Evolutionary conservation across 331 rosid genomes (phyloP).

Genomic region (Stylosanthes scabra): DNA sequence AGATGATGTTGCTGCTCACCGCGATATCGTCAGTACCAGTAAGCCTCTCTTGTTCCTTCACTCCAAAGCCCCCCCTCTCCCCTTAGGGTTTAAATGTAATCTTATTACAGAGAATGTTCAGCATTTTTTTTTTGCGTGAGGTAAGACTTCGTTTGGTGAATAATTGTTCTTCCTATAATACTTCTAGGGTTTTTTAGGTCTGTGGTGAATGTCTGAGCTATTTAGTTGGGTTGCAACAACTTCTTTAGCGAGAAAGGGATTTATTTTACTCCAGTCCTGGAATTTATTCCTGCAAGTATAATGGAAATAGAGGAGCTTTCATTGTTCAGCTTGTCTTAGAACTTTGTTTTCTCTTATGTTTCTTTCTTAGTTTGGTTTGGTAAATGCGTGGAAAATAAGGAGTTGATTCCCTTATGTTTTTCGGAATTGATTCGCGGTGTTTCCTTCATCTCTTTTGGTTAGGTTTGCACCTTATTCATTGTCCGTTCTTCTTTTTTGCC

Average conservation of each 20-base stretch:
- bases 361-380: not conserved
- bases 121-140: not conserved
- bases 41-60: not conserved
- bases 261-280: not conserved
- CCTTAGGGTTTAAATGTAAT: constrained; percentile 31
- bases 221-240: not conserved
- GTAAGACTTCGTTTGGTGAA: not conserved
- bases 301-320: not conserved
- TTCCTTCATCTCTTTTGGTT: not conserved
- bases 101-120: not conserved
- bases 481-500: constrained; percentile 15
- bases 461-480: constrained; percentile 15
- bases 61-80: not conserved
- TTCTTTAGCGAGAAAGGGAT: not conserved
- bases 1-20: constrained; percentile 57
- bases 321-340: not conserved
- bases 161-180: not conserved
- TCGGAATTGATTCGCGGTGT: not conserved
- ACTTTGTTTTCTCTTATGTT: constrained; percentile 3
- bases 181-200: constrained; percentile 32
- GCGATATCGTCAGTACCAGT: constrained; percentile 58
- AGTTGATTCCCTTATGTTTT: constrained; percentile 6
- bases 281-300: not conserved
- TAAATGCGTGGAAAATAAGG: constrained; percentile 2
- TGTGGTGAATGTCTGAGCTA: constrained; percentile 8